These are phyloP conservation scores for Cetraspora pellucida DNA, from an alignment of 192 early-diverging fungal species.

Conservation along the genomic window DNA sequence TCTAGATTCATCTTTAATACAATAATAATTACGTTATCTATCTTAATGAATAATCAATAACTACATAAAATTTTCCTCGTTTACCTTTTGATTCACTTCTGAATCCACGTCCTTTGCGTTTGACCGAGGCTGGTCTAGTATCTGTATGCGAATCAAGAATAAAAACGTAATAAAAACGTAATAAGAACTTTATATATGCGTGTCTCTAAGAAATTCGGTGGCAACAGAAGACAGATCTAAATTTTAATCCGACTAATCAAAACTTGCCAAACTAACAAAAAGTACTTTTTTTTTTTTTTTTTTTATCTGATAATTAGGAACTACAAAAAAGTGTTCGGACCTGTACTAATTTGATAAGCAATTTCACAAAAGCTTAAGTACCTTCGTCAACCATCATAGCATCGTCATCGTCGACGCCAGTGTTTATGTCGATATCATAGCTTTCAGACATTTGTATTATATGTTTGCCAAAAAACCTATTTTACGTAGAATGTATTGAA, in stretches of 20 bases:
- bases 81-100: slow-evolving; percentile 39
- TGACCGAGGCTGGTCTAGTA: slow-evolving; percentile 36
- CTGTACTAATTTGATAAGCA: not conserved
- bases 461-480: too few species aligned
- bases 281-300: too few species aligned
- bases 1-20: slow-evolving; percentile 33
- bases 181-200: not conserved
- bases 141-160: slow-evolving; percentile 30
- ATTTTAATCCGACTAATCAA: too few species aligned
- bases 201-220: too few species aligned
- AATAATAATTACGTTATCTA: slow-evolving; percentile 21
- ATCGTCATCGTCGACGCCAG: slow-evolving; percentile 15
- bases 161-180: not conserved
- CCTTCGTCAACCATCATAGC: slow-evolving; percentile 32
- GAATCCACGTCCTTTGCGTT: slow-evolving; percentile 51
- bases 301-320: not conserved
- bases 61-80: not conserved
- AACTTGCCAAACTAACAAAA: too few species aligned
- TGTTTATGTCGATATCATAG: slow-evolving; percentile 32
- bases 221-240: too few species aligned
- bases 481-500: too few species aligned
- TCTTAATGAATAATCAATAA: not conserved
- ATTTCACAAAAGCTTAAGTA: not conserved
- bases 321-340: not conserved
- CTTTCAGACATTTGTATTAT: slow-evolving; percentile 16